phyloP scores from a whole-genome alignment of 2,329 filamentous ascomycete species.

The Keithomyces neogunnii region DNA sequence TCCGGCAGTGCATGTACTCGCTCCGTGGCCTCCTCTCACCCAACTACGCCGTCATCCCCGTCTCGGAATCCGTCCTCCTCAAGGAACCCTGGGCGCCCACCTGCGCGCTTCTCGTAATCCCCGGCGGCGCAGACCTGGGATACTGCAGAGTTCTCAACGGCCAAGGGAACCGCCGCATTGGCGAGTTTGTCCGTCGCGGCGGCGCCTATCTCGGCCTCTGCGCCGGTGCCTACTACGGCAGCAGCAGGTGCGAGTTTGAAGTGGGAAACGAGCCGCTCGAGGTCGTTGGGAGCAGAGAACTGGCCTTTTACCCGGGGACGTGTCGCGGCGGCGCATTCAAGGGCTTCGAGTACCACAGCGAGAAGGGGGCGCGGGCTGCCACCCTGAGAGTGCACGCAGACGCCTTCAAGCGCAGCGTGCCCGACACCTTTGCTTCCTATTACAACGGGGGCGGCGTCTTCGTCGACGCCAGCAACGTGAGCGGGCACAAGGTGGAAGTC shows the following conservation, averaged over 20 bases:
- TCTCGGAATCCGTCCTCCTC: slow-evolving; percentile 68
- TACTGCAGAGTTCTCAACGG: slow-evolving; percentile 88
- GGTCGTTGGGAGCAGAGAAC: slow-evolving; percentile 75
- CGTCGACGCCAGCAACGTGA: slow-evolving; percentile 61
- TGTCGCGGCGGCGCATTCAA: slow-evolving; percentile 81
- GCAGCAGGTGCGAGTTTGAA: slow-evolving; percentile 79
- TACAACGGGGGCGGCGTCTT: slow-evolving; percentile 96
- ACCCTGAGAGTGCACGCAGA: slow-evolving; percentile 56
- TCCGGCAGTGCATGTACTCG: slow-evolving; percentile 81
- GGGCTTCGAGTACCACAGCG: slow-evolving; percentile 86
- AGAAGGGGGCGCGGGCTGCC: slow-evolving; percentile 70
- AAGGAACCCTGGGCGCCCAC: slow-evolving; percentile 87
- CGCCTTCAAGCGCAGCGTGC: slow-evolving; percentile 46
- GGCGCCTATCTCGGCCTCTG: slow-evolving; percentile 87
- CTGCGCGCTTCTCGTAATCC: slow-evolving; percentile 84
- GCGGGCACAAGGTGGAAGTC: slow-evolving; percentile 62
- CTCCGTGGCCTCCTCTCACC: slow-evolving; percentile 79
- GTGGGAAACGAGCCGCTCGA: slow-evolving; percentile 70
- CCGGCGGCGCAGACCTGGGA: slow-evolving; percentile 86
- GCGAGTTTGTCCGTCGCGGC: slow-evolving; percentile 75
- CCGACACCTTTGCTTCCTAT: slow-evolving; percentile 64
- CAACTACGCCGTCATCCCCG: slow-evolving; percentile 85
- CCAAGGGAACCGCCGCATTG: slow-evolving; percentile 74
- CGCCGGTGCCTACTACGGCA: slow-evolving; percentile 89
- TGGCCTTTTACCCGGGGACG: slow-evolving; percentile 79